A percentile compares a stretch with the other conserved stretches of the same genome.
These are phyloP conservation scores for Achaetomiella virescens DNA, from an alignment of 495 filamentous ascomycete species.

Conservation along the genomic window DNA sequence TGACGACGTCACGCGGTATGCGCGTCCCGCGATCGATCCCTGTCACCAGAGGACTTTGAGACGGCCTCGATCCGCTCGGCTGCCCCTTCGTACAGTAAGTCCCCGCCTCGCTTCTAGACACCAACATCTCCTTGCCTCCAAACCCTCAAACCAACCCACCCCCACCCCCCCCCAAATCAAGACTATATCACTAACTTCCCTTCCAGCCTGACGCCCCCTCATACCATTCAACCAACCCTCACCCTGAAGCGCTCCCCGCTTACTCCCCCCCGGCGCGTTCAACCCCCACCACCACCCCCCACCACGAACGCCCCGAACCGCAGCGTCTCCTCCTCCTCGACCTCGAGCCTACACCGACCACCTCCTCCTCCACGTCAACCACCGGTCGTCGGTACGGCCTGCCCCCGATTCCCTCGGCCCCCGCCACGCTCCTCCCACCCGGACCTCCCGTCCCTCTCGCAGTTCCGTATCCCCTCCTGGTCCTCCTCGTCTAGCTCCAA, in stretches of 20 bases:
- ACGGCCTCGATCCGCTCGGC: slow-evolving; percentile 49
- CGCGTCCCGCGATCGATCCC: slow-evolving; percentile 24
- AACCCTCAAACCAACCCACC: neutral
- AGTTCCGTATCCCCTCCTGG: slow-evolving; percentile 42
- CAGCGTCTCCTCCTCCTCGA: slow-evolving; percentile 17
- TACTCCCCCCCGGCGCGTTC: slow-evolving; percentile 33
- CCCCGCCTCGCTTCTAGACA: neutral
- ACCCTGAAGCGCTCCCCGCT: slow-evolving; percentile 34
- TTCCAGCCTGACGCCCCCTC: slow-evolving; percentile 44
- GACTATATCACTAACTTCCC: no score
- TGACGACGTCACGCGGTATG: slow-evolving; percentile 26
- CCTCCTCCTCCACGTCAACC: slow-evolving; percentile 1
- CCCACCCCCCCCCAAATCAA: no score
- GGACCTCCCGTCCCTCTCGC: slow-evolving; percentile 30
- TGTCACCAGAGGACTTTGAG: slow-evolving; percentile 43
- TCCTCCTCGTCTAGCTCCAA: slow-evolving; percentile 25
- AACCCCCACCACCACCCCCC: neutral
- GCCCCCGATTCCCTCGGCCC: slow-evolving; percentile 34
- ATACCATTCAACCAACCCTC: slow-evolving; percentile 39
- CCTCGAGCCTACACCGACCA: neutral
- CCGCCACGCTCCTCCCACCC: slow-evolving; percentile 11
- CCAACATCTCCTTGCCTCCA: neutral
- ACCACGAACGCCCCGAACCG: neutral
- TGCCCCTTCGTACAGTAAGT: slow-evolving; percentile 48
- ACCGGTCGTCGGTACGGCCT: slow-evolving; percentile 20